phyloP scores from a whole-genome alignment of 139 green algal species.

The Coelastrella sp. region DNA sequence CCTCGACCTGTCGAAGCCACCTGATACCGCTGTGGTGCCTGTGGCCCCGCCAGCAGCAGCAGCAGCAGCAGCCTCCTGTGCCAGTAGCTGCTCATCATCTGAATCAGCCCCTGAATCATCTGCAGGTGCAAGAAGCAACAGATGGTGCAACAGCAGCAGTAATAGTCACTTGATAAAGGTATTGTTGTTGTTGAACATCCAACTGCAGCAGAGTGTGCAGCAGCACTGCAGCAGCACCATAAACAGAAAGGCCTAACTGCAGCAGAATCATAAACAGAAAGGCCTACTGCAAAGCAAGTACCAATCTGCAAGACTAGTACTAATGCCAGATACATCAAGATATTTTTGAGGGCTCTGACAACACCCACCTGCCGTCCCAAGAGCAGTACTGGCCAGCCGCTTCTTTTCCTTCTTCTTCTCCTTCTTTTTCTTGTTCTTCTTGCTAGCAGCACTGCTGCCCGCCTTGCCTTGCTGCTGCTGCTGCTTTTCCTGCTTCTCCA shows the following conservation, averaged over 20 bases:
- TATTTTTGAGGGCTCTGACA: too few species aligned
- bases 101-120: background rate
- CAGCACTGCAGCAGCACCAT: too few species aligned
- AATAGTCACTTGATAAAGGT: background rate
- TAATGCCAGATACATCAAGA: too few species aligned
- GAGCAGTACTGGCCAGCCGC: background rate
- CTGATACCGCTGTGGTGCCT: too few species aligned
- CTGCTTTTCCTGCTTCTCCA: background rate
- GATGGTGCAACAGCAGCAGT: background rate
- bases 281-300: too few species aligned
- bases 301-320: too few species aligned
- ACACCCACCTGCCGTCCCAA: background rate
- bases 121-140: background rate
- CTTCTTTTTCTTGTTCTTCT: background rate
- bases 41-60: too few species aligned
- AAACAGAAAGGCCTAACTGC: too few species aligned
- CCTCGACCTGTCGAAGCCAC: too few species aligned
- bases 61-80: background rate
- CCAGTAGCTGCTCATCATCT: background rate
- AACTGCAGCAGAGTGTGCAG: too few species aligned
- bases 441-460: background rate
- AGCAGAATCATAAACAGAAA: too few species aligned
- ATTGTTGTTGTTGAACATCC: too few species aligned
- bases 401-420: background rate
- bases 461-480: background rate